A percentile compares a stretch with the other conserved stretches of the same genome.
Evolutionary conservation across 208 protist genomes (phyloP).

Genomic region (Trypanosoma brucei): DNA sequence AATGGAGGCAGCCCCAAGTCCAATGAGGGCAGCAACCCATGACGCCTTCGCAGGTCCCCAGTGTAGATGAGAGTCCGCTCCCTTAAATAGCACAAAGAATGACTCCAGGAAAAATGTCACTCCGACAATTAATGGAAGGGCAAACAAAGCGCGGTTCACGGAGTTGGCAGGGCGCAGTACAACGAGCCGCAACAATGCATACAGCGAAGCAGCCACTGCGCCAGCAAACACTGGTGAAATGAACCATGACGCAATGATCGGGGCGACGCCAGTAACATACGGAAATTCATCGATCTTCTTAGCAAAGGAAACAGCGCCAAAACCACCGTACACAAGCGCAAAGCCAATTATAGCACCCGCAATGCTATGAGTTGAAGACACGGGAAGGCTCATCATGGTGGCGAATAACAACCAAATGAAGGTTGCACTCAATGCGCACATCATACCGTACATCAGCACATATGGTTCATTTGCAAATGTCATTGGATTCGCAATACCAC

Average conservation of each 20-base stretch:
- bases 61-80: conserved; percentile 46
- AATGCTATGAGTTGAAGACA: conserved; percentile 81
- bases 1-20: conserved; percentile 31
- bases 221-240: conserved; percentile 75
- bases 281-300: conserved; percentile 50
- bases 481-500: conserved; percentile 60
- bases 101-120: conserved; percentile 77
- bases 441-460: conserved; percentile 82
- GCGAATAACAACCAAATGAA: conserved; percentile 67
- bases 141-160: conserved; percentile 42
- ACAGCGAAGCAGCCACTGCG: conserved; percentile 49
- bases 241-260: conserved; percentile 79
- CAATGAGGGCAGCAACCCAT: conserved; percentile 60
- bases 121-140: conserved; percentile 54
- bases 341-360: conserved; percentile 77
- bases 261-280: conserved; percentile 61
- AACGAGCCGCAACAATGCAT: conserved; percentile 37
- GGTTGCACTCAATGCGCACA: conserved; percentile 55
- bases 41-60: conserved; percentile 41
- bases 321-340: conserved; percentile 70
- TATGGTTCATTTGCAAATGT: conserved; percentile 60
- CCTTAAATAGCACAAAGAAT: conserved; percentile 81
- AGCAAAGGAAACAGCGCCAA: conserved; percentile 52
- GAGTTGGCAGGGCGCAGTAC: conserved; percentile 59
- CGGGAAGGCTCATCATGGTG: conserved; percentile 60